Percentiles rank a stretch among this genome's conserved stretches.
Conservation (phyloP, 164 flowering plant genomes). For the Kalanchoe fedtschenkoi region DNA sequence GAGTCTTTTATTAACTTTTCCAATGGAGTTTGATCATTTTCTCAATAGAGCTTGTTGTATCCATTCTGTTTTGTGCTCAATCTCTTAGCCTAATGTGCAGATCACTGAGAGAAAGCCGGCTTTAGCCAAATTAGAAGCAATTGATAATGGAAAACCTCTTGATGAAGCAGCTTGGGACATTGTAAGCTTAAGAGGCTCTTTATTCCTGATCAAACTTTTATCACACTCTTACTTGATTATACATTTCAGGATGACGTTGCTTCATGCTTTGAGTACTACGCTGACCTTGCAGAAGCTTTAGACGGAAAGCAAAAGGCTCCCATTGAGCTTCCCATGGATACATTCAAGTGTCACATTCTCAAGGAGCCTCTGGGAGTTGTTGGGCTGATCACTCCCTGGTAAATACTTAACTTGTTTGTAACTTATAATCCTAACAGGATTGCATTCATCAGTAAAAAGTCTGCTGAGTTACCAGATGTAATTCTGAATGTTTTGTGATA, state of each 20-base stretch:
- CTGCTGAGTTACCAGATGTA: background rate
- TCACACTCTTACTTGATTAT: conserved; percentile 12
- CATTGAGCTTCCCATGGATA: conserved; percentile 65
- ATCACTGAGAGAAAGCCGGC: conserved; percentile 59
- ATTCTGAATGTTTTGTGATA: background rate
- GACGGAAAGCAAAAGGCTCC: conserved; percentile 77
- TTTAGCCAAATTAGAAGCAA: conserved; percentile 68
- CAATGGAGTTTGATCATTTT: background rate
- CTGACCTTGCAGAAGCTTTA: conserved; percentile 85
- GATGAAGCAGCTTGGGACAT: conserved; percentile 97
- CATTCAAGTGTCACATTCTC: conserved; percentile 58
- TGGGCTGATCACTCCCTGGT: conserved; percentile 96
- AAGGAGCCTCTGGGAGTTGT: conserved; percentile 91
- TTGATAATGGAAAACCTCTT: conserved; percentile 87
- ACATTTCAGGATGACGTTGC: conserved; percentile 89
- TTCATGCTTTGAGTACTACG: conserved; percentile 88
- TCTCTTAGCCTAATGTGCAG: conserved; percentile 25
- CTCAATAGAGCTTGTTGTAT: background rate
- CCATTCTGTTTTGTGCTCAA: background rate
- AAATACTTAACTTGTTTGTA: conserved; percentile 10
- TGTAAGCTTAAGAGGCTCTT: conserved; percentile 28
- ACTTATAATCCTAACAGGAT: too few relatives aligned
- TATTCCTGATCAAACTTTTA: background rate
- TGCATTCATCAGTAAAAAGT: background rate
- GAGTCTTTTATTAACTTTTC: background rate